Conservation (phyloP, 2,329 filamentous ascomycete species). For the Pestalotiopsis sp. region DNA sequence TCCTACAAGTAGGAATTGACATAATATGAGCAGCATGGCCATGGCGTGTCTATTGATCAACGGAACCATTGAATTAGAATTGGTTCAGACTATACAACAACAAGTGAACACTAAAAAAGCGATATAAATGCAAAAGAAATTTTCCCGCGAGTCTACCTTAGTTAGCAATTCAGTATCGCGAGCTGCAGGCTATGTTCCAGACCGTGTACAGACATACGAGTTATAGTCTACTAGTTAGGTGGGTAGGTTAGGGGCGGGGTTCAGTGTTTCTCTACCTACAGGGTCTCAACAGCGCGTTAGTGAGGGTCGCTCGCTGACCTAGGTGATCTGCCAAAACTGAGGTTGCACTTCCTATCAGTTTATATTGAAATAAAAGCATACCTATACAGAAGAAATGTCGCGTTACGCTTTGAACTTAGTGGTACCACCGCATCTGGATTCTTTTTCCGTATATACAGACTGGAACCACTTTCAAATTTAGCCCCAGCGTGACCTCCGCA, state of each 20-base stretch:
- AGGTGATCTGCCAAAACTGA: too few relatives aligned
- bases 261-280: too few relatives aligned
- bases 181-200: neutral
- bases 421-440: neutral
- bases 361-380: too few relatives aligned
- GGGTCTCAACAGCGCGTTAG: too few relatives aligned
- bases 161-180: neutral
- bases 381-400: too few relatives aligned
- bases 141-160: neutral
- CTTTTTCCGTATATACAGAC: neutral
- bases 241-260: too few relatives aligned
- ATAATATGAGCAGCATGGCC: neutral
- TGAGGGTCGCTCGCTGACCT: too few relatives aligned
- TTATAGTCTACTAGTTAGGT: too few relatives aligned
- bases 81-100: neutral
- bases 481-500: neutral
- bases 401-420: too few relatives aligned
- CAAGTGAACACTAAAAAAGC: neutral
- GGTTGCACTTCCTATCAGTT: too few relatives aligned
- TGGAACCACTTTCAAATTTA: neutral
- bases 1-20: neutral
- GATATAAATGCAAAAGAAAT: neutral
- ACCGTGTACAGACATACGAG: neutral
- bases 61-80: neutral
- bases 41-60: neutral